These are phyloP conservation scores for Aspergillus sp. DNA, from an alignment of 2,329 filamentous ascomycete genomes.

Conservation along the genomic window DNA sequence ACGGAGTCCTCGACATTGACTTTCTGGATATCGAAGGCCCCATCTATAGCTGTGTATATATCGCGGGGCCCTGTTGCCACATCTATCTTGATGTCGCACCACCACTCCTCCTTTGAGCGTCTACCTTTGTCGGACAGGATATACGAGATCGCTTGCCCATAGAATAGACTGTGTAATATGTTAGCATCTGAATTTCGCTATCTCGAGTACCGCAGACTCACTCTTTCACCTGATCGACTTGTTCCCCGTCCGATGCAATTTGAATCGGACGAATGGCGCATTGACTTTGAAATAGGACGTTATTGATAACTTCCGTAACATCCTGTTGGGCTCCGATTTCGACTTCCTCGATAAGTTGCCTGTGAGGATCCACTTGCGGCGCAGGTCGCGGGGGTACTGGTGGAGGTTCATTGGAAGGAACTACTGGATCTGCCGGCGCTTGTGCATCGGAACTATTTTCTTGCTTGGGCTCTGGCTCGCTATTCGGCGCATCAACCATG, in stretches of 20 bases:
- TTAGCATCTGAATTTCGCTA: neutral
- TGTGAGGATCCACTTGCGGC: conserved; percentile 32
- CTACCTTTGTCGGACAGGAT: conserved; percentile 47
- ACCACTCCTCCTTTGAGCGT: conserved; percentile 56
- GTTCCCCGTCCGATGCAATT: conserved; percentile 68
- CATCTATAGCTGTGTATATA: conserved; percentile 82
- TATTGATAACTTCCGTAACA: conserved; percentile 92
- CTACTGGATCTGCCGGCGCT: conserved; percentile 19
- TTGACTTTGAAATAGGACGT: conserved; percentile 85
- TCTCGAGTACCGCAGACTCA: conserved; percentile 22
- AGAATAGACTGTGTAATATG: conserved; percentile 46
- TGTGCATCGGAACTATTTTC: conserved; percentile 7
- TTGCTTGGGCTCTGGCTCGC: conserved; percentile 14
- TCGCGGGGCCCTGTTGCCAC: conserved; percentile 60
- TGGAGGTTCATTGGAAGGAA: conserved; percentile 51
- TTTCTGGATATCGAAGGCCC: conserved; percentile 77
- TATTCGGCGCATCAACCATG: conserved; percentile 23
- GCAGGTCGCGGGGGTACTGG: conserved; percentile 58
- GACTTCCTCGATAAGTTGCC: conserved; percentile 49
- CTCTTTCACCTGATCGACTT: conserved; percentile 76
- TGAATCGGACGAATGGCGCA: conserved; percentile 77
- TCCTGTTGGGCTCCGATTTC: conserved; percentile 79
- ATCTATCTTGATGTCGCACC: conserved; percentile 64
- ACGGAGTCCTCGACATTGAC: conserved; percentile 65
- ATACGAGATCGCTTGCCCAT: conserved; percentile 47